These are phyloP conservation scores for Phialemonium atrogriseum DNA, from an alignment of 2,329 filamentous ascomycete species.

Conservation along the genomic window DNA sequence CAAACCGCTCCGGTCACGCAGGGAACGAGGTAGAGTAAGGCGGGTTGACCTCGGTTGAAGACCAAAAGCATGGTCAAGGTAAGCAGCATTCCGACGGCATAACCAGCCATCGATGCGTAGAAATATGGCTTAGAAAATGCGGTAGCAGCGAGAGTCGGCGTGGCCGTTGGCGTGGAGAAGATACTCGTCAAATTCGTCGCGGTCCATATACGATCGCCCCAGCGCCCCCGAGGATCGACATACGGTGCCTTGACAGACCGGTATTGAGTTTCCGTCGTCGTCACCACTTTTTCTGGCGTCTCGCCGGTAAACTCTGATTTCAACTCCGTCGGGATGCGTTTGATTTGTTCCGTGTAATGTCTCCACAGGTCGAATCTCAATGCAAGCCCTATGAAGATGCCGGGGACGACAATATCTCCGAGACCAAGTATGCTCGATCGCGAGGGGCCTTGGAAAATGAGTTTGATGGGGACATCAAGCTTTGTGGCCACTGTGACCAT, in stretches of 20 bases:
- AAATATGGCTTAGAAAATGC: conserved; percentile 82
- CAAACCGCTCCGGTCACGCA: conserved; percentile 70
- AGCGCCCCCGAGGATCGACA: conserved; percentile 57
- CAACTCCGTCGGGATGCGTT: conserved; percentile 30
- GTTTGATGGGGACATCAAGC: conserved; percentile 86
- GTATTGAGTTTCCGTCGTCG: conserved; percentile 29
- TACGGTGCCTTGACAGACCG: conserved; percentile 44
- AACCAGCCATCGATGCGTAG: conserved; percentile 65
- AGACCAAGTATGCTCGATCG: conserved; percentile 77
- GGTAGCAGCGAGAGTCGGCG: conserved; percentile 29
- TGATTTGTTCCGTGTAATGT: conserved; percentile 65
- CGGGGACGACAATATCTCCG: conserved; percentile 89
- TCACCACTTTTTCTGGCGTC: conserved; percentile 21
- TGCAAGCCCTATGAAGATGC: conserved; percentile 80
- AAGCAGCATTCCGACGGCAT: conserved; percentile 65
- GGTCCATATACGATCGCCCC: conserved; percentile 82
- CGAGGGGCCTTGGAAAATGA: conserved; percentile 64
- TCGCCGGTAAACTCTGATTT: conserved; percentile 21
- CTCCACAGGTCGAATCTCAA: conserved; percentile 87
- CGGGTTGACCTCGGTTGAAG: conserved; percentile 78
- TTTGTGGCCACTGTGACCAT: conserved; percentile 85
- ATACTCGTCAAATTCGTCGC: conserved; percentile 19
- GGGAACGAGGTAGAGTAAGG: conserved; percentile 85
- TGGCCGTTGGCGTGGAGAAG: conserved; percentile 18
- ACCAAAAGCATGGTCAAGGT: conserved; percentile 72